Evolutionary conservation across 805 yeast species (phyloP), one percentile per base, ranked within the genome.

Genomic region (Yamadazyma olivae): DNA sequence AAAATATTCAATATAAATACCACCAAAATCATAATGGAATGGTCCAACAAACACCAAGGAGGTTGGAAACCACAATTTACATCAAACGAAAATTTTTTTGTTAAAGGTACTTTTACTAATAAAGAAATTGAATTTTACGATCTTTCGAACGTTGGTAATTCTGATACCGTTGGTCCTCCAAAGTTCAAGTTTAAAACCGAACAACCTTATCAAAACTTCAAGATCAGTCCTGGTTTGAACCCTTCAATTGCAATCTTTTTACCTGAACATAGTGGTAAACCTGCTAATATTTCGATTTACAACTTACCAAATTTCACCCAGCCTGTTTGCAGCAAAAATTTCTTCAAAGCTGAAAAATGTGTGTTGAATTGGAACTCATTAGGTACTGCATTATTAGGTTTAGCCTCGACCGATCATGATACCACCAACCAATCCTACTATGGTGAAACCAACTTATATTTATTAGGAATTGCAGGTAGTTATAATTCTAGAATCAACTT

Each of bases 351-450:
- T 33, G 99, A 93, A 57, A 77, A 85, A 46, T 93, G 96, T 61
- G 82, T 77, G 50, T 76, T 93, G 67, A 83, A 78, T 57, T 93
- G 99, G 99, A 93, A 95, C 61, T 75, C 79, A 23, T 73, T 89
- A 45, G 99, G 99, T 41, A 93, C 97, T 41, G 95, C 97, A 5
- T 71, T 91, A 43, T 70, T 95, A 54, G 96, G 96, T 32, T 74
- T 90, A 50, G 95, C 97, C 4, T 84, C 93, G 30, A 93, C 97
- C 18, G 99, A 93, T 63, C 95, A 91, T 49, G 99, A 93, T 64
- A 73, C 93, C 21, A 77, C 95, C 22, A 95, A 95, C 59, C 82
- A 91, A 70, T 83, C 95, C 2, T 93, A 93, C 67, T 93, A 93
- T 57, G 99, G 99, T 49, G 98, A 93, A 67, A 87, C 95, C 35